Evolutionary conservation across 73 alveolate species (phyloP).

Genomic region (Blepharisma japonicum): DNA sequence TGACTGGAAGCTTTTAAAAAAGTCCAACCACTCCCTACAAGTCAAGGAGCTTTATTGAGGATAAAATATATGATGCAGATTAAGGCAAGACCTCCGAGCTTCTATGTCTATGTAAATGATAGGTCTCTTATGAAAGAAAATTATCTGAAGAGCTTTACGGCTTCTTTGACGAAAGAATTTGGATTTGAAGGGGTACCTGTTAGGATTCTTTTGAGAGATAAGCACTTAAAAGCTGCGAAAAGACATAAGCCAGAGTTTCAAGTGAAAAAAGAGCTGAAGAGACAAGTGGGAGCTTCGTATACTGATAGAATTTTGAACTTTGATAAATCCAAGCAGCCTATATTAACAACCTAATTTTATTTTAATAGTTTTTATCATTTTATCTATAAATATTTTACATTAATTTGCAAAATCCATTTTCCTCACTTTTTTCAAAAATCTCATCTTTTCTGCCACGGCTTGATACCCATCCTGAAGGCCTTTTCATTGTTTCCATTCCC

Average conservation of each 20-base stretch:
- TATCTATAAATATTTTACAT: no score
- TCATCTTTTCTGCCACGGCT: no score
- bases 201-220: constrained; percentile 73
- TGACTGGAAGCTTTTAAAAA: constrained; percentile 68
- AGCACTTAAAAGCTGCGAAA: constrained; percentile 23
- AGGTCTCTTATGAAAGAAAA: constrained; percentile 49
- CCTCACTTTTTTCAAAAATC: no score
- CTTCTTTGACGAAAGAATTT: constrained; percentile 64
- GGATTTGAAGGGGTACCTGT: constrained; percentile 83
- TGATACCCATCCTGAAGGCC: no score
- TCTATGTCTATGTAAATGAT: constrained; percentile 75
- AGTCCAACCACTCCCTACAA: constrained; percentile 68
- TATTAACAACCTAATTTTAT: no score
- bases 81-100: constrained; percentile 85
- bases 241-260: constrained; percentile 8
- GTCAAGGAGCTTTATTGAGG: constrained; percentile 63
- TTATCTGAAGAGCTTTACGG: constrained; percentile 56
- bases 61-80: constrained; percentile 69
- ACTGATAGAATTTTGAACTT: no score
- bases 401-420: no score
- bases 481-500: no score
- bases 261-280: neutral
- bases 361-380: no score
- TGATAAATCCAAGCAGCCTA: no score
- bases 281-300: no score